Base-by-base conservation (phyloP, 1,284 basidiomycete species). In the Tylopilus sp. region DNA sequence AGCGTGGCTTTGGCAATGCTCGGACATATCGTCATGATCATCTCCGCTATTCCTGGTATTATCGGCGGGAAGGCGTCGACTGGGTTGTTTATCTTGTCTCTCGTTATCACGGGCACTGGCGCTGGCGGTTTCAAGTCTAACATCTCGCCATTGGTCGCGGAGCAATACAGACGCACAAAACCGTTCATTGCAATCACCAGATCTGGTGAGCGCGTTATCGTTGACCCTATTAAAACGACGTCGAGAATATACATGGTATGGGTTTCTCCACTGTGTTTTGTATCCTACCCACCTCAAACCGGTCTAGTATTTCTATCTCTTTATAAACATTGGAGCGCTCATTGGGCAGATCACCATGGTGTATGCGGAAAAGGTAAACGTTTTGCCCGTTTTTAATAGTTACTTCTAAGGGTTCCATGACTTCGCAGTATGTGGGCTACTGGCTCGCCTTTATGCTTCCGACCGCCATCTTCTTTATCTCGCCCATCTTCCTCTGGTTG, bases 111-210 rank as follows among this genome's bases (percentile, higher is more conserved):
- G 71, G 86, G 83, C 1, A 62, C 79, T 45, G 79, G 79, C 10
- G 87, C 92, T 5, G 92, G 91, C 20, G 78, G 84, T 28, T 92
- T 94, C 80, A 93, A 93, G 73, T 69, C 85, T 0, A 92, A 92
- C 66, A 84, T 90, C 53, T 87, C 86, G 0, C 88, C 90, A 1
- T 75, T 92, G 50, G 78, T 92, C 35, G 90, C 90, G 37, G 88
- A 94, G 72, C 87, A 92, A 65, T 86, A 88, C 66, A 76, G 71
- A 55, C 75, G 76, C 49, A 79, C 75, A 33, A 85, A 78, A 58
- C 71, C 78, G 15, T 86, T 84, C 65, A 71, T 89, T 29, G 52
- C 65, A 5, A 80, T 76, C 5, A 79, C 78, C 2, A 79, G 76
- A 57, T 73, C 67, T 20, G 91, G 91, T 42, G 87, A 92, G 69